Conservation (phyloP, 106 monocot species). For the Dendrobium chrysotoxum region DNA sequence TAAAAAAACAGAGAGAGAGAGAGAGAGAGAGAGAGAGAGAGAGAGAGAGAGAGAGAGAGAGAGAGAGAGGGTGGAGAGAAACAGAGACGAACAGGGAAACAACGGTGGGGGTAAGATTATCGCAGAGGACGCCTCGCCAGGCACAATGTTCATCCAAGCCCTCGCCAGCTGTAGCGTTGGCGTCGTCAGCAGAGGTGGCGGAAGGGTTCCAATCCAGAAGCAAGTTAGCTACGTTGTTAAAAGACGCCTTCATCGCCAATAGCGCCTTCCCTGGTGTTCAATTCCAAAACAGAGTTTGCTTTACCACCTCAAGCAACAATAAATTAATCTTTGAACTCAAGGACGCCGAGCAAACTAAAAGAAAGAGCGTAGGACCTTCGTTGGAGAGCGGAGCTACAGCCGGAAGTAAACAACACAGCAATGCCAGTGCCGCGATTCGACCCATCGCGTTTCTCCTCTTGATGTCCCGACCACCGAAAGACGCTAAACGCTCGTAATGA, state of each 20-base stretch:
- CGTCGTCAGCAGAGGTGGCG: conserved; percentile 8
- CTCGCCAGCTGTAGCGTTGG: neutral
- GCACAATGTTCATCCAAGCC: conserved; percentile 46
- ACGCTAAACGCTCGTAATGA: neutral
- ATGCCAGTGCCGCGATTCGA: conserved; percentile 11
- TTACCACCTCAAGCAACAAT: neutral
- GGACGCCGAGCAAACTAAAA: neutral
- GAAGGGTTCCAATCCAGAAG: conserved; percentile 65
- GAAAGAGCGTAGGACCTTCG: conserved; percentile 26
- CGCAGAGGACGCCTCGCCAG: conserved; percentile 83
- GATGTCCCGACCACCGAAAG: neutral
- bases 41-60: neutral
- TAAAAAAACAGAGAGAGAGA: neutral
- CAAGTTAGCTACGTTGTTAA: conserved; percentile 56
- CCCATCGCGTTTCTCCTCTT: neutral
- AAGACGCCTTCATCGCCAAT: conserved; percentile 61
- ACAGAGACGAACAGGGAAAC: conserved; percentile 48
- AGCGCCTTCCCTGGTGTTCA: conserved; percentile 38
- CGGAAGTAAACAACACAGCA: conserved; percentile 10
- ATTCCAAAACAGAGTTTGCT: neutral
- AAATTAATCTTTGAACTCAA: neutral
- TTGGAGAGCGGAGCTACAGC: conserved; percentile 23
- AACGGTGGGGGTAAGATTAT: conserved; percentile 50
- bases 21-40: neutral
- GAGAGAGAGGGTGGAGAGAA: neutral